These are phyloP conservation scores for Nicotiana paniculata DNA, from an alignment of 257 asterid genomes.

Conservation along the genomic window DNA sequence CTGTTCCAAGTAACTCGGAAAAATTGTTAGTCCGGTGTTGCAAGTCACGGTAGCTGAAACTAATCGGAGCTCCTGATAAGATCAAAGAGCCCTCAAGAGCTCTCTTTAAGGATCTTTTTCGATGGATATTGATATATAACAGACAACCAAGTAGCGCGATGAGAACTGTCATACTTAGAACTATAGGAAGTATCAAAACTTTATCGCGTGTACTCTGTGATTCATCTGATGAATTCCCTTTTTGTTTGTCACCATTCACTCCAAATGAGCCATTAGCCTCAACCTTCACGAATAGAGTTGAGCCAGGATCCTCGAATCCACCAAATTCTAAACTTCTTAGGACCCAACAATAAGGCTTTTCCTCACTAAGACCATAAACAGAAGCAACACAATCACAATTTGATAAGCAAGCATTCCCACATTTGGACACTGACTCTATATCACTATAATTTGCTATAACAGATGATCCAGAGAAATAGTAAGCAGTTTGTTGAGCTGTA, in stretches of 20 bases:
- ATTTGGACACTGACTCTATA: conserved; percentile 41
- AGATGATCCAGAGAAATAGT: conserved; percentile 57
- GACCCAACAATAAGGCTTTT: conserved; percentile 79
- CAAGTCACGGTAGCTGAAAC: conserved; percentile 65
- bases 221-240: conserved; percentile 21
- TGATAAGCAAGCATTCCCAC: conserved; percentile 76
- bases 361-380: conserved; percentile 76
- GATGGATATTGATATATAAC: conserved; percentile 40
- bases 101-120: conserved; percentile 45
- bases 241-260: conserved; percentile 11
- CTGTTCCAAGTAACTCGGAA: conserved; percentile 72
- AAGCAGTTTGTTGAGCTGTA: conserved; percentile 48
- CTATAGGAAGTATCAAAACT: conserved; percentile 70
- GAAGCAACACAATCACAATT: conserved; percentile 79
- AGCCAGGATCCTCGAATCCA: conserved; percentile 71
- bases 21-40: conserved; percentile 56
- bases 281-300: conserved; percentile 77
- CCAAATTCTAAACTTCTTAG: conserved; percentile 65
- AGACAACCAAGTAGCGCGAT: conserved; percentile 54
- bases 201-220: conserved; percentile 29
- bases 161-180: conserved; percentile 54
- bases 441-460: conserved; percentile 79
- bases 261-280: conserved; percentile 34
- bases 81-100: conserved; percentile 57
- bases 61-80: conserved; percentile 65